These are phyloP conservation scores for Ottelia alismoides DNA, from an alignment of 106 monocot species.

Conservation along the genomic window DNA sequence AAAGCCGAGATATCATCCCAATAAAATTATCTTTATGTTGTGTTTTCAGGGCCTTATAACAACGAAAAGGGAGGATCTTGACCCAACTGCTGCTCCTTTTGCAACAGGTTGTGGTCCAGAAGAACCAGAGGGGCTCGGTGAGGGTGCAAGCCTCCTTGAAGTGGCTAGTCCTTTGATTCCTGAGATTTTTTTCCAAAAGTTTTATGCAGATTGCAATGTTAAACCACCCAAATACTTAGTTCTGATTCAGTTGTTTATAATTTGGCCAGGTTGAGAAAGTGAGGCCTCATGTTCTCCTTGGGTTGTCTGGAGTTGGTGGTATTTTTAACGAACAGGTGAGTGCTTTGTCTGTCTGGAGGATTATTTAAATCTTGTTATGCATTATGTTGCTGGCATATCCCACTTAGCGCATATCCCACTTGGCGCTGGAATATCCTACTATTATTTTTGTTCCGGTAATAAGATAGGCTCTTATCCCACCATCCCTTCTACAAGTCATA, in stretches of 20 bases:
- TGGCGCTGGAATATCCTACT: too few species aligned
- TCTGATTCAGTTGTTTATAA: background rate
- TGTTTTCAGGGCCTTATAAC: conserved; percentile 76
- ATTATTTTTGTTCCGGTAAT: too few species aligned
- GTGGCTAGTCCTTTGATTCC: conserved; percentile 37
- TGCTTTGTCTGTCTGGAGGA: background rate
- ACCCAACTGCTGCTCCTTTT: conserved; percentile 74
- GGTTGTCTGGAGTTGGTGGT: conserved; percentile 95
- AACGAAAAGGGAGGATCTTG: conserved; percentile 51
- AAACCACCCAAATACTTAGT: too few species aligned
- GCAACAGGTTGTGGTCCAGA: conserved; percentile 59
- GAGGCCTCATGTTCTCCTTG: conserved; percentile 94
- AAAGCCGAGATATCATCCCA: too few species aligned
- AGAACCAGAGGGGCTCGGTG: conserved; percentile 60
- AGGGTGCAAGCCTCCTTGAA: conserved; percentile 87
- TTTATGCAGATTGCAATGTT: too few species aligned
- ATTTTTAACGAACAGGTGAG: conserved; percentile 80
- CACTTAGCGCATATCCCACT: too few species aligned
- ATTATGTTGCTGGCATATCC: too few species aligned
- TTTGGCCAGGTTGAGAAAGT: conserved; percentile 62
- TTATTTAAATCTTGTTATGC: too few species aligned
- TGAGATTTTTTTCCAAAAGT: too few species aligned
- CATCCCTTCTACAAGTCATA: too few species aligned
- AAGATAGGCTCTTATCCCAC: too few species aligned
- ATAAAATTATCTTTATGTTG: too few species aligned